These are phyloP conservation scores for Leccinum fallax DNA, from an alignment of 1,284 basidiomycete genomes.

Conservation along the genomic window DNA sequence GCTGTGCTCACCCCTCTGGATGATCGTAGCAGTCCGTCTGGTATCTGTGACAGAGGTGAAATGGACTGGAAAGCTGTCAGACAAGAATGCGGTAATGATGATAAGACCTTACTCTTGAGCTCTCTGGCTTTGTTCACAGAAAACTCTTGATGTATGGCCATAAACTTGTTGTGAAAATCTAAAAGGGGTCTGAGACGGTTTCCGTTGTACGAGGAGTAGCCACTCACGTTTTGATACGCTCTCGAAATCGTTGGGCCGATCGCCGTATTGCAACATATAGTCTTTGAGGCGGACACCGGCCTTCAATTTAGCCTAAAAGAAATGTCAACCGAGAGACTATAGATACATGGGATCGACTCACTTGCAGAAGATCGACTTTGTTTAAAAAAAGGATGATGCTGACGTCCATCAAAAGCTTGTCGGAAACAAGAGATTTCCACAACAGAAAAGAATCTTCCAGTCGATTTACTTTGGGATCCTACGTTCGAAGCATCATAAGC, in stretches of 20 bases:
- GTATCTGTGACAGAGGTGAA: constrained; percentile 80
- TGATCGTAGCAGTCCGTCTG: constrained; percentile 56
- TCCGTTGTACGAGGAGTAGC: constrained; percentile 4
- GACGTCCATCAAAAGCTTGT: constrained; percentile 67
- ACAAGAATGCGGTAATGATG: constrained; percentile 2
- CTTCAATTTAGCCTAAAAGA: constrained; percentile 62
- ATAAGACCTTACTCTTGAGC: constrained; percentile 56
- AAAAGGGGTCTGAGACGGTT: constrained; percentile 11
- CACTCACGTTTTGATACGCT: constrained; percentile 68
- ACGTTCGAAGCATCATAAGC: constrained; percentile 10
- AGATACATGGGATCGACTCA: constrained; percentile 25
- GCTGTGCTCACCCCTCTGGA: constrained; percentile 49
- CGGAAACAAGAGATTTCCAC: constrained; percentile 69
- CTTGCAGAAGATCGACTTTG: constrained; percentile 74
- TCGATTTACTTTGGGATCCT: constrained; percentile 72
- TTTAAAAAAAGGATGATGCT: constrained; percentile 79
- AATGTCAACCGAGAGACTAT: not conserved
- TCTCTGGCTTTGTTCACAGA: constrained; percentile 71
- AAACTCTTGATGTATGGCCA: constrained; percentile 62
- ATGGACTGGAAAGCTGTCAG: constrained; percentile 53
- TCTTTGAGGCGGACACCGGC: constrained; percentile 70
- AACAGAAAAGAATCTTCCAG: constrained; percentile 74
- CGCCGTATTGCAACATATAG: constrained; percentile 67
- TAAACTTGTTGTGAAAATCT: constrained; percentile 78
- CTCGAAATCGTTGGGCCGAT: constrained; percentile 74